Base-by-base conservation (phyloP, 2,329 filamentous ascomycete species). In the Aureobasidium zeae region DNA sequence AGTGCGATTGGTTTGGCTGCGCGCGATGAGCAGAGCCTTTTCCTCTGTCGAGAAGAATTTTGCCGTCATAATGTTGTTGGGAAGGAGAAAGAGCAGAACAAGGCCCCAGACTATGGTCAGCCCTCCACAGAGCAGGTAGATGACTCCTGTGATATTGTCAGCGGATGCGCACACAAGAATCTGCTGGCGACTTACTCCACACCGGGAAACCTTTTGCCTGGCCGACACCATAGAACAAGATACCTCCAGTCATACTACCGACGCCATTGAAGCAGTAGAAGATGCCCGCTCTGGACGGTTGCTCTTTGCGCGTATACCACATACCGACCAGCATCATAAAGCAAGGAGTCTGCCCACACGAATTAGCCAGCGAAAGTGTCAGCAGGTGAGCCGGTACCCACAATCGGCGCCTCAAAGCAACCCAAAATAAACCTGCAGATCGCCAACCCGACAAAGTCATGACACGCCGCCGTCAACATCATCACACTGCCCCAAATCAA, bases 201-300 rank as follows among this genome's bases (percentile, higher is more conserved):
- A 56, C 51, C 8, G 52, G 48, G 24, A 57, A 57, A 1, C 53
- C 53, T 15, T 56, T 53, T 24, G 57, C 56, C 32, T 62, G 55
- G 12, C 57, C 57, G 48, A 68, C 62, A 19, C 55, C 69, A 50
- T 74, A 76, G 3, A 80, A 80, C 1, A 84, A 65, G 1, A 85
- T 70, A 2, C 81, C 81, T 21, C 81, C 81, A 2, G 83, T 76
- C 34, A 83, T 77, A 52, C 83, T 79, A 54, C 85, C 81, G 1
- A 69, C 71, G 2, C 81, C 81, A 56, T 85, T 86, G 79, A 84
- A 85, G 76, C 83, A 83, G 59, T 82, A 81, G 61, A 65, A 66
- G n/a, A 50, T 39, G n/a, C 50, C 51, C 12, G 54, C 54, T 24
- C 54, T 34, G 4, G 49, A 39, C 5, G 54, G 53, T 22, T 56